Conservation (phyloP, 2,329 filamentous ascomycete species). For the Talaromyces marneffei region DNA sequence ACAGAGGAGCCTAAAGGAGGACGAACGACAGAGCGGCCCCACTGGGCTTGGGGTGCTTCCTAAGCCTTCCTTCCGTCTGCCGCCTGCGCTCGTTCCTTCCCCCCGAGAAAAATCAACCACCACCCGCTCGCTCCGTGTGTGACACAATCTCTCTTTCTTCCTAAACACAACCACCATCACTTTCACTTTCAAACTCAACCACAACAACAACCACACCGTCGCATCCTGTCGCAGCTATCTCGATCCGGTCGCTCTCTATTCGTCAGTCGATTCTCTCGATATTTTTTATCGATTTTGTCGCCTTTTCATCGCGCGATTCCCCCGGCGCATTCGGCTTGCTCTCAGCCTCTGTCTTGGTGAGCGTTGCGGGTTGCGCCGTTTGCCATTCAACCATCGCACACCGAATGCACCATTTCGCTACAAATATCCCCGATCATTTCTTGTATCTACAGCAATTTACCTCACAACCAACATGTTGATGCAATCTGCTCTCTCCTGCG, state of each 20-base stretch:
- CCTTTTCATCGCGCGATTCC: background rate
- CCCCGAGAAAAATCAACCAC: conserved; percentile 2
- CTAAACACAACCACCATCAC: background rate
- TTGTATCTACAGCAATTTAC: background rate
- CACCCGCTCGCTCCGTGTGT: background rate
- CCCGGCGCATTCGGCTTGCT: conserved; percentile 13
- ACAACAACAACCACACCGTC: conserved; percentile 10
- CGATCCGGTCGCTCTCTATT: conserved; percentile 4
- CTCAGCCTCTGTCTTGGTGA: conserved; percentile 13
- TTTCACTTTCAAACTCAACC: background rate
- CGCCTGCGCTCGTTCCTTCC: conserved; percentile 5
- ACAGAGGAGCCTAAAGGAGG: background rate
- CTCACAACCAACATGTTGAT: conserved; percentile 35
- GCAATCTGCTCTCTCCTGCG: conserved; percentile 43
- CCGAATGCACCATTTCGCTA: background rate
- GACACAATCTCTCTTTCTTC: background rate
- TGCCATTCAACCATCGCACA: background rate
- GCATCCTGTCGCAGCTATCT: conserved; percentile 6
- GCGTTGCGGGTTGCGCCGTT: conserved; percentile 10
- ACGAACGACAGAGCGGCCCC: background rate
- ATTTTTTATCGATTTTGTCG: background rate
- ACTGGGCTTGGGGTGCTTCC: conserved; percentile 4
- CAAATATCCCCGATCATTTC: background rate
- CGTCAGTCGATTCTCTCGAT: background rate
- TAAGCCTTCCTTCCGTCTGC: background rate